phyloP scores from a whole-genome alignment of 164 flowering plant species.

The Aristolochia contorta region DNA sequence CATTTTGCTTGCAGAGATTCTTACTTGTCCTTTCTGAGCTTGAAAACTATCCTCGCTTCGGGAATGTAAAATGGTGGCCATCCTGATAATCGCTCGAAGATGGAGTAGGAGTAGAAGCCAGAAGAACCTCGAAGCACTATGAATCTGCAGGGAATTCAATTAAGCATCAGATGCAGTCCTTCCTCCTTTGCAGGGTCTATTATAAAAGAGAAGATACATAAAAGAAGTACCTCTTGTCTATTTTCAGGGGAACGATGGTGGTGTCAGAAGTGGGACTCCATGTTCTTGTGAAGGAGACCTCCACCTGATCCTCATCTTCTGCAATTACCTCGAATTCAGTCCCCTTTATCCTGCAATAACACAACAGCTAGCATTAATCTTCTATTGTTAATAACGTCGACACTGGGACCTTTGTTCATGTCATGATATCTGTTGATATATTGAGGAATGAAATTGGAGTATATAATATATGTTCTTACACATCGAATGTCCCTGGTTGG shows the following conservation, averaged over 20 bases:
- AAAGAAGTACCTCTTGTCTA: slow-evolving; percentile 60
- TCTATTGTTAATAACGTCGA: too few relatives aligned
- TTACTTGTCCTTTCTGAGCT: slow-evolving; percentile 81
- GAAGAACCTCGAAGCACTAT: slow-evolving; percentile 63
- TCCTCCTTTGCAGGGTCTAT: neutral
- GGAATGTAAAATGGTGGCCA: slow-evolving; percentile 66
- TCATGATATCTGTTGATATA: too few relatives aligned
- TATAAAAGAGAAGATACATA: neutral
- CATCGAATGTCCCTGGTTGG: slow-evolving; percentile 16
- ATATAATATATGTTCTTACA: slow-evolving; percentile 9
- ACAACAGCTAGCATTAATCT: neutral
- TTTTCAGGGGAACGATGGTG: slow-evolving; percentile 54
- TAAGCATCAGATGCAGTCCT: too few relatives aligned
- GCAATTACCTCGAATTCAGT: slow-evolving; percentile 46
- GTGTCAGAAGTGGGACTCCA: slow-evolving; percentile 64
- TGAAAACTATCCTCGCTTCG: slow-evolving; percentile 63
- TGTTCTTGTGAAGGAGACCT: slow-evolving; percentile 68
- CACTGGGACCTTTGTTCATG: too few relatives aligned
- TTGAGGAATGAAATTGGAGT: too few relatives aligned
- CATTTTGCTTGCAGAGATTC: neutral
- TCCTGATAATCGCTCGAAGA: slow-evolving; percentile 66
- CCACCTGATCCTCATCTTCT: slow-evolving; percentile 63
- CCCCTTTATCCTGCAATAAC: slow-evolving; percentile 47
- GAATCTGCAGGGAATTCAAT: slow-evolving; percentile 31
- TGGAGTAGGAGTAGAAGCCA: slow-evolving; percentile 78